Evolutionary conservation across 768 basidiomycete genomes (phyloP).

Genomic region (button mushroom (Agaricus bisporus)): DNA sequence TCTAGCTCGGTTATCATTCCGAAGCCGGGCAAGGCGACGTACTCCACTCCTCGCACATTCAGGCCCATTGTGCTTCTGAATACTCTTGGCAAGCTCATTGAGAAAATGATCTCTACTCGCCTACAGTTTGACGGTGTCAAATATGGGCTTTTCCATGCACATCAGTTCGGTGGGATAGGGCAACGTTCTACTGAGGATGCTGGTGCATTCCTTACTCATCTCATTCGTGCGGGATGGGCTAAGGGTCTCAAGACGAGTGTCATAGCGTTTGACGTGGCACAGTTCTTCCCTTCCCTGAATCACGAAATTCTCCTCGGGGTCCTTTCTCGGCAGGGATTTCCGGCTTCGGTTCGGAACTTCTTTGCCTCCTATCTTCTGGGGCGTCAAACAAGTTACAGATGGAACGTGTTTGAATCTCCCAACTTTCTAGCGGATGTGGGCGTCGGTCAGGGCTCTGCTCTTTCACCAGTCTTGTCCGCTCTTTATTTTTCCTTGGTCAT

Average conservation of each 20-base stretch:
- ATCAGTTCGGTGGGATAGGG: neutral
- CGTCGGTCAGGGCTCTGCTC: constrained; percentile 5
- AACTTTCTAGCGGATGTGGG: neutral
- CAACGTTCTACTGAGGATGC: constrained; percentile 3
- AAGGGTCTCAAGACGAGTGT: too few relatives aligned
- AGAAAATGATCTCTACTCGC: neutral
- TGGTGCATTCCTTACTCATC: too few relatives aligned
- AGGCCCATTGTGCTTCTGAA: constrained; percentile 1
- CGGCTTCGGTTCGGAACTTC: too few relatives aligned
- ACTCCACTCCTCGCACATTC: neutral
- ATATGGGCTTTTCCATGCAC: neutral
- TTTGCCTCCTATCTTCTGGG: too few relatives aligned
- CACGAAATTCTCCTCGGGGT: too few relatives aligned
- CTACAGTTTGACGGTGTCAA: neutral
- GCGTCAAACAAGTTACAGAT: too few relatives aligned
- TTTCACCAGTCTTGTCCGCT: neutral
- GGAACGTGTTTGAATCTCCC: too few relatives aligned
- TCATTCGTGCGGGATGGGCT: too few relatives aligned
- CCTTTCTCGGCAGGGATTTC: too few relatives aligned
- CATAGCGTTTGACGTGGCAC: neutral
- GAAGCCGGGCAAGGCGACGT: neutral
- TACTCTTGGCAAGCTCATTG: neutral
- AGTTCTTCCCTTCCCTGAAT: neutral
- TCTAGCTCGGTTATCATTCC: neutral
- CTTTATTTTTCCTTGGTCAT: constrained; percentile 1